These are phyloP conservation scores for Fusarium longipes DNA, from an alignment of 2,329 filamentous ascomycete genomes.

Conservation along the genomic window DNA sequence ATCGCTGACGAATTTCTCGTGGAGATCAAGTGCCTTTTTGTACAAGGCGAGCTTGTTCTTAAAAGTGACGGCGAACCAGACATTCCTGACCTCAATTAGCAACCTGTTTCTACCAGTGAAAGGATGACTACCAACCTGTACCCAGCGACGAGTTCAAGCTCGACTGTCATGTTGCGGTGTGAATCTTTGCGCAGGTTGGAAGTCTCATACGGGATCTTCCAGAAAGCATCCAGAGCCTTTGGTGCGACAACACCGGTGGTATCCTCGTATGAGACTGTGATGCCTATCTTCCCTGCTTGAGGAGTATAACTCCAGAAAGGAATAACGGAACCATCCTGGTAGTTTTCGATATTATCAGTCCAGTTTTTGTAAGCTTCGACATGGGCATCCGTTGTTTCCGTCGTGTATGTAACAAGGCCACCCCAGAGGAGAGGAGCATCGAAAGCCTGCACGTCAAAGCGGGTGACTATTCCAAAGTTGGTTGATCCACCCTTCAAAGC, in stretches of 20 bases:
- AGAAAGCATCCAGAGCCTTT: slow-evolving; percentile 6
- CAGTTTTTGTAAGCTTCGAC: slow-evolving; percentile 30
- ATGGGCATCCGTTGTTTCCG: slow-evolving; percentile 23
- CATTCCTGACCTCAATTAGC: neutral
- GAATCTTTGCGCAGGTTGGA: slow-evolving; percentile 20
- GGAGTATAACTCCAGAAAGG: slow-evolving; percentile 23
- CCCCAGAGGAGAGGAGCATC: slow-evolving; percentile 32
- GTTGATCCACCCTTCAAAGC: slow-evolving; percentile 30
- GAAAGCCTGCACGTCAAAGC: slow-evolving; percentile 34
- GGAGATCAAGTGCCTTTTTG: slow-evolving; percentile 9
- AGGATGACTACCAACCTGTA: neutral
- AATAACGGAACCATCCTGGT: slow-evolving; percentile 17
- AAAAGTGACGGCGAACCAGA: slow-evolving; percentile 21
- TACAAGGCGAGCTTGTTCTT: slow-evolving; percentile 13
- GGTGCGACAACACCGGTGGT: slow-evolving; percentile 7
- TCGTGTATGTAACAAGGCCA: slow-evolving; percentile 27
- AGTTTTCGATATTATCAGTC: slow-evolving; percentile 13
- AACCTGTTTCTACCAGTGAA: fast-evolving
- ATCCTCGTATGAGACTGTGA: slow-evolving; percentile 16
- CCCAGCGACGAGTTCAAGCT: slow-evolving; percentile 17
- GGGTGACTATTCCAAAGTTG: slow-evolving; percentile 36
- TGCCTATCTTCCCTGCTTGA: slow-evolving; percentile 6
- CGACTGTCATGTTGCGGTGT: slow-evolving; percentile 17
- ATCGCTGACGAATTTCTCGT: slow-evolving; percentile 12
- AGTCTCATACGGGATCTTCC: slow-evolving; percentile 10